Conservation (phyloP, 2,329 filamentous ascomycete species). For the Penicillium sp. region DNA sequence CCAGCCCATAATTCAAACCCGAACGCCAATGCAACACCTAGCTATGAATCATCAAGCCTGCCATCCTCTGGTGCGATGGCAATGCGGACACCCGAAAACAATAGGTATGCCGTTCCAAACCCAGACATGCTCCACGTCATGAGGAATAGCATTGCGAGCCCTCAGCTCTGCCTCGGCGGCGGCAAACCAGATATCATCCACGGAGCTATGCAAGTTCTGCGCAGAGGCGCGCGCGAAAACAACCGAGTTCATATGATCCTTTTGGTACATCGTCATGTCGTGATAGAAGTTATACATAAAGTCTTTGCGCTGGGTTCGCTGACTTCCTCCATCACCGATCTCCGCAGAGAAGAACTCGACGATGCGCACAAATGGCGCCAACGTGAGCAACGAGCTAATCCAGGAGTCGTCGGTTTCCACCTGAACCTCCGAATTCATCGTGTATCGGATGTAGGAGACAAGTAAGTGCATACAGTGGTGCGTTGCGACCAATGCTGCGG, state of each 20-base stretch:
- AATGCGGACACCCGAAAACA: conserved; percentile 39
- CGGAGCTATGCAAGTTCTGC: conserved; percentile 32
- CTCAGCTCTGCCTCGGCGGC: conserved; percentile 35
- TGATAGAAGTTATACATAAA: conserved; percentile 47
- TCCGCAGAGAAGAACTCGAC: conserved; percentile 47
- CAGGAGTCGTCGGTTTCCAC: conserved; percentile 37
- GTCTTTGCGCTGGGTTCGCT: conserved; percentile 42
- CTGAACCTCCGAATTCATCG: conserved; percentile 33
- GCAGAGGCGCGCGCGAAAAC: conserved; percentile 36
- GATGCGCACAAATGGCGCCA: conserved; percentile 41
- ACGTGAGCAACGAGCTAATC: conserved; percentile 43
- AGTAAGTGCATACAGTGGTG: conserved; percentile 46
- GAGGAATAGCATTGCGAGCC: conserved; percentile 30
- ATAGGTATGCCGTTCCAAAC: conserved; percentile 38
- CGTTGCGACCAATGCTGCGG: conserved; percentile 40
- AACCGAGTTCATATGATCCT: conserved; percentile 39
- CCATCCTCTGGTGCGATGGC: conserved; percentile 33
- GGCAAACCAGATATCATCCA: conserved; percentile 45
- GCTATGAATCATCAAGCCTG: conserved; percentile 26
- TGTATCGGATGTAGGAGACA: conserved; percentile 41
- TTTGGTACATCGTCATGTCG: conserved; percentile 40
- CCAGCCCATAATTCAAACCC: conserved; percentile 5
- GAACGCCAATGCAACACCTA: conserved; percentile 16
- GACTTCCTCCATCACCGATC: conserved; percentile 44
- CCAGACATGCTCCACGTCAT: conserved; percentile 36